Evolutionary conservation across 2,329 filamentous ascomycete species (phyloP), one percentile per base, ranked within the genome.

Genomic region (Claviceps sp.): DNA sequence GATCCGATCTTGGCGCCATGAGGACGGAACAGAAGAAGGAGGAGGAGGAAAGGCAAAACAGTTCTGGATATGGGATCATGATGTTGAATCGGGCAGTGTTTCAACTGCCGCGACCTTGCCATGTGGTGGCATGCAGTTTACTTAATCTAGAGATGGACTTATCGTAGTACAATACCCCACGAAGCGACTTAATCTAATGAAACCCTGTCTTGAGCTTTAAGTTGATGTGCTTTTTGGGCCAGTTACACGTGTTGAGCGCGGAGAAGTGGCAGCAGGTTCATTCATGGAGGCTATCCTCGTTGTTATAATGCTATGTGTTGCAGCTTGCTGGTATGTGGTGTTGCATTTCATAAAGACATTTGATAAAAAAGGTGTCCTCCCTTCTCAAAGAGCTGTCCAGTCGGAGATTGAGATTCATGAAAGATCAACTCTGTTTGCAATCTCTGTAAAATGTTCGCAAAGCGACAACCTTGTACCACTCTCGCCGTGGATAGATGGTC

Each of bases 151-250:
- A 51, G 23, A 49, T 49, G 39, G 39, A 48, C 29, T 34, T 34
- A 13, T 45, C 22, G 46, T 52, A 52, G 17, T 47, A 38, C 9
- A 47, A 54, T 54, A 54, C 53, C 53, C 50, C 53, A 49, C 47
- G 44, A 48, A 52, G 50, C 50, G 47, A 52, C 29, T 48, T 51
- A 51, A 53, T 51, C 17, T 50, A 52, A 37, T 47, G 42, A 38
- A 52, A 37, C 50, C 47, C 42, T 36, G 14, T 22, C 26, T 23
- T 43, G 42, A 14, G 22, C 17, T 1, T 43, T 11, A 34, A 34
- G n/a, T 23, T 22, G 13, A 43, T 14, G 22, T 43, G 13, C 11
- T 2, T 22, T 5, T 14, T 43, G 40, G 9, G 17, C 13, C 11
- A 14, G 9, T 13, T 13, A 3, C n/a, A 13, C 39, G 9, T 42